Evolutionary conservation across 306 rosid species (phyloP).

Genomic region (Pyrus betulifolia): DNA sequence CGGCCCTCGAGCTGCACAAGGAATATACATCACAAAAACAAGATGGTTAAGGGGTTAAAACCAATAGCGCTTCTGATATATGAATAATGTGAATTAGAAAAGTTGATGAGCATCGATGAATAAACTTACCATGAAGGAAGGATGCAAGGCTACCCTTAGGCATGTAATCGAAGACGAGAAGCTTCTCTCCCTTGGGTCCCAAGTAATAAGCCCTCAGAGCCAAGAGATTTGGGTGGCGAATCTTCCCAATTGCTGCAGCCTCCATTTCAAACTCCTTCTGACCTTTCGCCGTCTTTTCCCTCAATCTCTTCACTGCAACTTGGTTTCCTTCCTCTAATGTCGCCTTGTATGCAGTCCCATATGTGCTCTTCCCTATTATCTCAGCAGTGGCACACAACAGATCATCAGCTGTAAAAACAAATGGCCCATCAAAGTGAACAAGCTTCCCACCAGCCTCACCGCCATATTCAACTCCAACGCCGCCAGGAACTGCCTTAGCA

Average conservation of each 20-base stretch:
- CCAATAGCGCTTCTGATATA: no score
- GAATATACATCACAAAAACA: background rate
- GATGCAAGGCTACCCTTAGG: conserved; percentile 82
- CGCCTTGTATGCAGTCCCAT: conserved; percentile 88
- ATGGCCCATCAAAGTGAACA: conserved; percentile 90
- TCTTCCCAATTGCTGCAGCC: conserved; percentile 71
- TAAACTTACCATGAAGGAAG: conserved; percentile 76
- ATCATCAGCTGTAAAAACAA: conserved; percentile 84
- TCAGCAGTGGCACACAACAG: conserved; percentile 86
- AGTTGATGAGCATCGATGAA: background rate
- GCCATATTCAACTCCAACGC: conserved; percentile 48
- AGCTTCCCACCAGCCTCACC: conserved; percentile 65
- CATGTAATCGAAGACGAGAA: conserved; percentile 84
- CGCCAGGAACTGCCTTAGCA: conserved; percentile 42
- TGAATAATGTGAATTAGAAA: no score
- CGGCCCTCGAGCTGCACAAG: conserved; percentile 63
- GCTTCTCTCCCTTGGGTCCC: conserved; percentile 77
- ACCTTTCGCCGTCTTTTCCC: conserved; percentile 79
- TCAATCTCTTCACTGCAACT: conserved; percentile 85
- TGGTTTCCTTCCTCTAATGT: conserved; percentile 76
- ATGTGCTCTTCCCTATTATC: conserved; percentile 86
- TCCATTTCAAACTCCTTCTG: conserved; percentile 78
- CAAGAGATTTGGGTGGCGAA: conserved; percentile 61
- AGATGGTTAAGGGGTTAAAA: background rate
- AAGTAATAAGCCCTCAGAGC: conserved; percentile 84